Base-by-base conservation (phyloP, 352 stramenopile species). In the Globisporangium yorkense region DNA sequence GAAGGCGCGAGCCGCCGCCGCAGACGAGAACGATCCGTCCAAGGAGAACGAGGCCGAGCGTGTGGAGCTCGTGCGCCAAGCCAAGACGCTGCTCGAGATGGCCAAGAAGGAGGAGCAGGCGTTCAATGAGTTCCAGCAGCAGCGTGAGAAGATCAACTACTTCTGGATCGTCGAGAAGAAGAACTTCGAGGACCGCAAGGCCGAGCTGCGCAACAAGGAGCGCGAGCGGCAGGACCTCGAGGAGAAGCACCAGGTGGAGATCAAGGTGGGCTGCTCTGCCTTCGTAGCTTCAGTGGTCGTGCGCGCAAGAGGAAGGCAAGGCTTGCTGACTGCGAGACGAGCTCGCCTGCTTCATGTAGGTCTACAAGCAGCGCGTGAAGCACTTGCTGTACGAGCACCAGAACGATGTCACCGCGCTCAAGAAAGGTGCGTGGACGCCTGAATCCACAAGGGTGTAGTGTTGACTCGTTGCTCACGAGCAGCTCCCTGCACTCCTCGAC, bases 131-230 rank as follows among this genome's bases (percentile, higher is more conserved):
- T 98, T 97, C 60, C 92, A 97, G 72, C 92, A 98, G 71, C 91
- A 98, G 74, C 72, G 92, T 54, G 93, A 98, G 64, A 97, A 97
- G 67, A 87, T 98, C 61, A 98, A 98, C 63, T 98, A 98, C 78
- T 98, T 98, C 67, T 98, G 94, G 94, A 98, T 98, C 66, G 89
- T 98, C 31, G 93, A 97, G 66, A 97, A 98, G 74, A 98, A 98
- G 63, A 96, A 97, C 57, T 75, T 98, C 51, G 94, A 98, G 62
- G 93, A 98, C 65, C 87, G 88, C 5, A 94, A 91, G 57, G 86
- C 89, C 3, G 85, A 97, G 61, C 62, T 98, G 43, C 76, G 94
- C 47, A 98, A 98, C 66, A 98, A 98, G 63, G 92, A 98, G 59
- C 76, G 94, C 52, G 94, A 98, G 62, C 77, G 95, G 41, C 92